A percentile compares a stretch with the other conserved stretches of the same genome.
Evolutionary conservation across 305 asterid genomes (phyloP).

Genomic region (Fraxinus angustifolia): DNA sequence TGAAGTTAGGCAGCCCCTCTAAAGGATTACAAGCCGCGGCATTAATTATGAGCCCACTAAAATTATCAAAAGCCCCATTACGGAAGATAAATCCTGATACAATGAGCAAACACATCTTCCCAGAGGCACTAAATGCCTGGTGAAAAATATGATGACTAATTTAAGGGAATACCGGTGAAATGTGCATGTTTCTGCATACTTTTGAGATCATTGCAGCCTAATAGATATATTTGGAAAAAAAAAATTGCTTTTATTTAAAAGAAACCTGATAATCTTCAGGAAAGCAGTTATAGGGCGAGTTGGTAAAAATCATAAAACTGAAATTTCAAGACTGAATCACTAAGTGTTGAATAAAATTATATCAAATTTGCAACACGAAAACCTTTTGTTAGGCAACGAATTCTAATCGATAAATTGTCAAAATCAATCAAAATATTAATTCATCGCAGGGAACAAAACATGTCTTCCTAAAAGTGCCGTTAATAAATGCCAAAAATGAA

Average conservation of each 20-base stretch:
- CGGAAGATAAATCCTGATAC: not conserved
- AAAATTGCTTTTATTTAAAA: not conserved
- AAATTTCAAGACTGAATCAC: not conserved
- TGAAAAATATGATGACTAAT: not conserved
- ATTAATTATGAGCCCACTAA: not conserved
- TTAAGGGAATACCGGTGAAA: not conserved
- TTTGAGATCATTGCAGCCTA: not conserved
- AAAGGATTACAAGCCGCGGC: no score
- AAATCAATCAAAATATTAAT: not conserved
- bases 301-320: not conserved
- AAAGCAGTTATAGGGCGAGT: not conserved
- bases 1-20: no score
- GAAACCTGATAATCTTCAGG: not conserved
- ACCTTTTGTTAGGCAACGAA: not conserved
- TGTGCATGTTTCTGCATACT: not conserved
- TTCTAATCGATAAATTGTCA: not conserved
- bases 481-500: not conserved
- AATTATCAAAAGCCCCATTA: not conserved
- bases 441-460: not conserved
- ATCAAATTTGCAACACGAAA: not conserved
- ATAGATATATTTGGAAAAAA: not conserved
- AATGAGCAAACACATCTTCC: not conserved
- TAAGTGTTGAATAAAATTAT: not conserved
- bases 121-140: not conserved
- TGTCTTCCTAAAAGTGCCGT: not conserved